Evolutionary conservation across 2,329 filamentous ascomycete species (phyloP), one percentile per base, ranked within the genome.

Genomic region (Teratosphaeriaceae sp.): DNA sequence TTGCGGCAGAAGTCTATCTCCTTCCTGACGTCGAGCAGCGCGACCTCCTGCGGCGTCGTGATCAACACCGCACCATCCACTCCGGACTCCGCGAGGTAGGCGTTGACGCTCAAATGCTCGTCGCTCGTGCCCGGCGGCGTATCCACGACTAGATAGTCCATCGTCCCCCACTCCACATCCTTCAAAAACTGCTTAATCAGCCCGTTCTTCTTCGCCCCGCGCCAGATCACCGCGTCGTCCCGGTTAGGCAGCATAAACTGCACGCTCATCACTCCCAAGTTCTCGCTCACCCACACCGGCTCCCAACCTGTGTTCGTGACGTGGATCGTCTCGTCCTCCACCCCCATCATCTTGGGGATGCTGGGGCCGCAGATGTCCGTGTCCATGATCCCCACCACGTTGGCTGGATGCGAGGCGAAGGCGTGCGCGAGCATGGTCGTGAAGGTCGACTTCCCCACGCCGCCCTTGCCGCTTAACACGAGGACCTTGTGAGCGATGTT

Each of bases 341-440:
- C 90, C 24, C 92, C 92, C 82, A 98, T 89, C 90, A 98, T 97
- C 70, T 96, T 96, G 16, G 92, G 92, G 57, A 98, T 96, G 51
- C 82, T 88, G 1, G 92, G 92, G 0, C 92, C 92, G 67, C 88
- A 96, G 49, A 98, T 95, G 65, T 98, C 92, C 5, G 92, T 94
- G 66, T 98, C 92, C 88, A 97, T 96, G 55, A 98, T 83, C 16
- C 90, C 92, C 21, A 98, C 86, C 1, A 80, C 87, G 44, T 73
- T 83, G 35, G 83, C 79, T 0, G 83, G 80, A 63, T 94, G 87
- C 12, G 79, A 78, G 1, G 92, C 87, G 57, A 98, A 94, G 1
- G 86, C 89, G 62, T 95, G 88, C 2, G 86, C 85, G 15, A 97
- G 79, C 56, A 97, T 79, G 2, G 82, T 84, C 2, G 86, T 90